A percentile compares a stretch with the other conserved stretches of the same genome.
phyloP scores from a whole-genome alignment of 2,329 filamentous ascomycete genomes.

The Diaporthe sp. region DNA sequence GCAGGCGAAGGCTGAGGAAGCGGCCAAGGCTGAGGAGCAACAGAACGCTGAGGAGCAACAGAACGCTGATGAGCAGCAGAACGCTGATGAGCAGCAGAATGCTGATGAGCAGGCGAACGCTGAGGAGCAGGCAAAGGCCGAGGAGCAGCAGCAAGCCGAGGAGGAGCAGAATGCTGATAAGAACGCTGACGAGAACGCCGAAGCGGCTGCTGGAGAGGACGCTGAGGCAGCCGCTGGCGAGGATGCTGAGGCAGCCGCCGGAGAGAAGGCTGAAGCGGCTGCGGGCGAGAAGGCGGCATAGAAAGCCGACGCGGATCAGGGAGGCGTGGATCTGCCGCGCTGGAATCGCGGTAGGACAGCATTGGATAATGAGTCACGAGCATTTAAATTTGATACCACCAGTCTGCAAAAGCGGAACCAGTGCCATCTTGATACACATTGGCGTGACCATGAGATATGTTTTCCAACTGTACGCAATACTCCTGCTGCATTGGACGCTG shows the following conservation, averaged over 20 bases:
- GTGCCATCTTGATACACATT: background rate
- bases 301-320: background rate
- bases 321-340: background rate
- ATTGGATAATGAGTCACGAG: background rate
- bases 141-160: background rate
- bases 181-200: background rate
- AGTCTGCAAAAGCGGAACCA: background rate
- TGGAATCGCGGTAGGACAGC: constrained; percentile 4
- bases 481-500: background rate
- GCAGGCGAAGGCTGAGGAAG: background rate
- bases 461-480: background rate
- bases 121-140: background rate
- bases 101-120: background rate
- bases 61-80: background rate
- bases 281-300: background rate
- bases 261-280: background rate
- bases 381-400: background rate
- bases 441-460: background rate
- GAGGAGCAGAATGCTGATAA: background rate
- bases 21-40: background rate
- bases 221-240: background rate
- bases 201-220: background rate
- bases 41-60: background rate
- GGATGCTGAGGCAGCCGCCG: background rate
- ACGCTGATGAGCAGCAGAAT: background rate